Evolutionary conservation across 106 monocot species (phyloP), one percentile per base, ranked within the genome.

Genomic region (Xerophyta viscosa): DNA sequence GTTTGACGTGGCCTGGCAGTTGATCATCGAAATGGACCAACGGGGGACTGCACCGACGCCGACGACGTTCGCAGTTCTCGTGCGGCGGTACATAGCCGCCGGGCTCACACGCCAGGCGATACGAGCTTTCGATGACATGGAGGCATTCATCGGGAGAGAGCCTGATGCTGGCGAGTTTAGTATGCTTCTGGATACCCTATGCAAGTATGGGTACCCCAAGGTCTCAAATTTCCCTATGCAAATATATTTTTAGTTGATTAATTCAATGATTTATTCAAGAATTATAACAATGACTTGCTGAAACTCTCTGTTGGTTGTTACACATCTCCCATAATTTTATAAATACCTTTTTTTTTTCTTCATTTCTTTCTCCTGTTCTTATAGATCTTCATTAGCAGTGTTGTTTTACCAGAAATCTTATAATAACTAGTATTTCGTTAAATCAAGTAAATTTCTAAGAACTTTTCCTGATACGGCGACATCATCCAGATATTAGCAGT

Each of bases 141-240:
- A 89, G 73, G 85, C 85, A 29, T 89, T 98, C 42, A 55, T 98
- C 22, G 89, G 85, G 31, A 70, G 85, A 63, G 70, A 71, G 19
- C 52, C 82, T 1, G 27, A 66, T 28, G 56, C 25, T 8, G 65
- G 24, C 45, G 89, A 89, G 54, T 89, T 98, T 56, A 57, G 64
- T 29, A 68, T 76, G 47, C 57, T 98, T 29, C 81, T 98, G 0
- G 96, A 98, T 41, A 98, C 89, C 4, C 81, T 98, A 31, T 89
- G 89, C 89, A 89, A 98, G 77, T 98, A 98, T 62, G 80, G 87
- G 3, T 73, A 82, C 56, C 76, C 89, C 1, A 98, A 89, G 85
- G 89, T 91, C 20, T 41, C 8, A 44, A 9, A 44, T 10, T 6
- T 10, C 5, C 33, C 5, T 10, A 33, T 10, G 10, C 33, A 6